Conservation (phyloP, 83 land plant genomes). For the Diphasiastrum complanatum region DNA sequence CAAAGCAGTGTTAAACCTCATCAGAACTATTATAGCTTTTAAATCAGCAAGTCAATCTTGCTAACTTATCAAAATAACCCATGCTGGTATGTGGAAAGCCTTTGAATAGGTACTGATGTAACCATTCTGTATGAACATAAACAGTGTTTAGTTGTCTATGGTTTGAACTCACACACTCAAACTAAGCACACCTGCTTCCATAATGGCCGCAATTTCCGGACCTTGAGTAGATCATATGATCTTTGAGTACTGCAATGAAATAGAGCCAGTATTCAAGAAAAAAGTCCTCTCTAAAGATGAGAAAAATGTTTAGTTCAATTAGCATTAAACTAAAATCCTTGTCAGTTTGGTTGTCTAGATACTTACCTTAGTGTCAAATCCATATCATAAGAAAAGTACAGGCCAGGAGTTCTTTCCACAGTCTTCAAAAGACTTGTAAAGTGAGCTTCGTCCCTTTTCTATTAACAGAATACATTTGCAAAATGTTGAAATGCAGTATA, state of each 20-base stretch:
- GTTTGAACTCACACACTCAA: not conserved
- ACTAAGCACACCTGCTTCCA: not conserved
- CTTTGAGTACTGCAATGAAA: slow-evolving; percentile 48
- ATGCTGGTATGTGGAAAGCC: too few relatives aligned
- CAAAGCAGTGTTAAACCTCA: not conserved
- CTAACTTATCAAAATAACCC: too few relatives aligned
- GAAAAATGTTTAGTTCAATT: not conserved
- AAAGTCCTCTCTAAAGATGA: not conserved
- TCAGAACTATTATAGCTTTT: not conserved
- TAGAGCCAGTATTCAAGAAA: not conserved
- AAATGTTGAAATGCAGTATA: too few relatives aligned
- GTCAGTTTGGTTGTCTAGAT: too few relatives aligned
- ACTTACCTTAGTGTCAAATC: slow-evolving; percentile 77
- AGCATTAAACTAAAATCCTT: not conserved
- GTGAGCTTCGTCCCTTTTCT: slow-evolving; percentile 80
- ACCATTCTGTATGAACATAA: not conserved
- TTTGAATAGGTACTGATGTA: not conserved
- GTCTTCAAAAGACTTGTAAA: slow-evolving; percentile 53
- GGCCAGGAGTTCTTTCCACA: slow-evolving; percentile 65
- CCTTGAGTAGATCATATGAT: slow-evolving; percentile 43
- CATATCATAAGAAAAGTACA: slow-evolving; percentile 81
- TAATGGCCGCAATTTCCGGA: slow-evolving; percentile 34
- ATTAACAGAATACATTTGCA: too few relatives aligned
- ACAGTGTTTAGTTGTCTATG: not conserved
- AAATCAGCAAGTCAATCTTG: not conserved